Evolutionary conservation across 1,284 basidiomycete genomes (phyloP), one percentile per base, ranked within the genome.

Genomic region (Microbotryum lychnidis-dioicae): DNA sequence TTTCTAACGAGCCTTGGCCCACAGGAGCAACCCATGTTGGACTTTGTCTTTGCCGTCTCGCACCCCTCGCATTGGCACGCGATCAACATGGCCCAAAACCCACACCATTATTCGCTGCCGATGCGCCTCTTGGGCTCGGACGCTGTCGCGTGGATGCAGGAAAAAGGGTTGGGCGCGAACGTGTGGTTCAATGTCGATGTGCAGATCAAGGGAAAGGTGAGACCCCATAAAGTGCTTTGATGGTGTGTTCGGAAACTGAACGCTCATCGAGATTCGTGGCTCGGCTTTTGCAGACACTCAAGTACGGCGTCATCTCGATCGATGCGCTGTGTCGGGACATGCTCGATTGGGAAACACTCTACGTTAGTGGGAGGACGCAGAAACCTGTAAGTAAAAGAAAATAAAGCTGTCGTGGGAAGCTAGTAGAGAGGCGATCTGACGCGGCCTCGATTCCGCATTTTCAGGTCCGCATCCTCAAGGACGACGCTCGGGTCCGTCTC

Each of bases 251-350:
- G 20, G 18, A 12, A 44, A 20, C 45, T n/a, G 6, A 37, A 5
- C 6, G 42, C 33, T 64, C 23, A 68, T 61, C 21, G 59, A 61
- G 25, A 29, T 8, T 23, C 16, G 18, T 21, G 6, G 6, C 1
- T 12, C 48, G 27, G 6, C 23, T 27, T 27, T 27, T 55, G 16
- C 72, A 96, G 88, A 85, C 82, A 56, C 88, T 97, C 77, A 99
- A 99, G 77, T 99, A 99, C 75, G 94, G 94, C n/a, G 86, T 97
- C 29, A 92, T 94, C 42, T 91, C 89, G 0, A 83, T 96, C 9
- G 89, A 94, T 70, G 86, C 86, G 60, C 81, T 99, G 33, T 91
- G 88, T 69, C 81, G 84, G 1, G 96, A 99, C 74, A 79, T 98
- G 48, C 80, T 93, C 49, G 88, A 91, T 71, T 99, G 96, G 94